Conservation (phyloP, 352 stramenopile genomes). For the Phytophthora pseudosyringae region DNA sequence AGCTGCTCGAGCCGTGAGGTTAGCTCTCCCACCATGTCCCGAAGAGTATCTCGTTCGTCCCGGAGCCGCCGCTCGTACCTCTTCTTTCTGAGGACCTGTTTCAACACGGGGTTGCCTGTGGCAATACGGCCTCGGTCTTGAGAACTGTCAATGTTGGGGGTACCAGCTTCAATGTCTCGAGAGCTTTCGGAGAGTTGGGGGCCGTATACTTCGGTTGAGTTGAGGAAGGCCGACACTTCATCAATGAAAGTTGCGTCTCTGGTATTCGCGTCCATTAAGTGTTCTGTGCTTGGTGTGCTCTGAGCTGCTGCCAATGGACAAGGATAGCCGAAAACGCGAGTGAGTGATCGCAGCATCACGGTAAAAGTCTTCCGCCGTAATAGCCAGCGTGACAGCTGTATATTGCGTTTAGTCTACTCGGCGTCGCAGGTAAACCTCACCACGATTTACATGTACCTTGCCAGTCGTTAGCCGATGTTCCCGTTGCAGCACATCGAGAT, state of each 20-base stretch:
- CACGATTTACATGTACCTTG: background rate
- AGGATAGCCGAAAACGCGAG: background rate
- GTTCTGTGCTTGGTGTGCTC: background rate
- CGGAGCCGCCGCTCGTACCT: conserved; percentile 2
- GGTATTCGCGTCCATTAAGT: background rate
- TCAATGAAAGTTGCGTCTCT: conserved; percentile 1
- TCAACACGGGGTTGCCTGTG: background rate
- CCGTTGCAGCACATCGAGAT: too few species aligned
- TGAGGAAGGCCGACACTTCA: conserved; percentile 7
- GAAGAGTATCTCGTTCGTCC: conserved; percentile 3
- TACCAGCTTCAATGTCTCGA: background rate
- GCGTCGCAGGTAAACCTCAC: background rate
- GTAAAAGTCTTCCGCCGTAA: background rate
- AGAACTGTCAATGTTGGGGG: background rate
- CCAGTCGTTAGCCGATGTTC: background rate
- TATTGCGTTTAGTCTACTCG: background rate
- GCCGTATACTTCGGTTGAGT: background rate
- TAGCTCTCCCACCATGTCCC: background rate
- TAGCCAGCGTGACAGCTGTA: conserved; percentile 1
- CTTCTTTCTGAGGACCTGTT: conserved; percentile 9
- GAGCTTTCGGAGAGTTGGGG: background rate
- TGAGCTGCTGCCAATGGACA: background rate
- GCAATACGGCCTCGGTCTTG: background rate
- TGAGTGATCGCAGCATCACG: background rate
- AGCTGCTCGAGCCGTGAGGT: background rate